Conservation (phyloP, 257 asterid species). For the Vinca minor region DNA sequence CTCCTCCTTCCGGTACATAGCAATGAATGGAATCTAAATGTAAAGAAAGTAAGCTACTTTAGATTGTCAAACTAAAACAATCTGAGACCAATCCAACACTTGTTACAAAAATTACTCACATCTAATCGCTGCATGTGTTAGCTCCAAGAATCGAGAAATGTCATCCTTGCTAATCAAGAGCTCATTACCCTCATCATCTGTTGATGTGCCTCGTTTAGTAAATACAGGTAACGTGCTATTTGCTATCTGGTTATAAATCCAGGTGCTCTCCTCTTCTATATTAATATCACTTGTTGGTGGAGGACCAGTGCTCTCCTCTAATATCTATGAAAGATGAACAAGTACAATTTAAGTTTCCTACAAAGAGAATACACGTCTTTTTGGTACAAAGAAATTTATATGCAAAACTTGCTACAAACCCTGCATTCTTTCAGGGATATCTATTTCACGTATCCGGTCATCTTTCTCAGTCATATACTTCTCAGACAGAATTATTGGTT, state of each 20-base stretch:
- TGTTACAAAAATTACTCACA: conserved; percentile 33
- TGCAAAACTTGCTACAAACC: conserved; percentile 29
- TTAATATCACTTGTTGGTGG: conserved; percentile 63
- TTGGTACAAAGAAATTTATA: neutral
- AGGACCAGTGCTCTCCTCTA: conserved; percentile 72
- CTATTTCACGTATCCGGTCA: conserved; percentile 61
- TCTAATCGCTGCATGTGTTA: conserved; percentile 80
- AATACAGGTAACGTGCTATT: conserved; percentile 49
- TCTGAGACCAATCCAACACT: neutral
- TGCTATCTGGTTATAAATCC: conserved; percentile 79
- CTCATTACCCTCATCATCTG: conserved; percentile 45
- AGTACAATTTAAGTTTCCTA: conserved; percentile 11
- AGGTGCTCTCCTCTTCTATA: conserved; percentile 72
- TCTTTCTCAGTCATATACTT: conserved; percentile 88
- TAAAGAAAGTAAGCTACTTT: conserved; percentile 12
- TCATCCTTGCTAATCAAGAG: conserved; percentile 50
- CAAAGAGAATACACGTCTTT: neutral
- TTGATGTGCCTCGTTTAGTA: conserved; percentile 31
- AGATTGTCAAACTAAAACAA: neutral
- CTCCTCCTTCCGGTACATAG: conserved; percentile 94
- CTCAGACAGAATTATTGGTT: conserved; percentile 74
- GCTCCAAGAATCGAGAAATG: conserved; percentile 61
- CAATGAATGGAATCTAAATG: conserved; percentile 71
- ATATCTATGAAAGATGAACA: conserved; percentile 36
- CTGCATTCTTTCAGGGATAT: conserved; percentile 97